phyloP scores from a whole-genome alignment of 148 eudicot species.

The Polygonum maritimum region DNA sequence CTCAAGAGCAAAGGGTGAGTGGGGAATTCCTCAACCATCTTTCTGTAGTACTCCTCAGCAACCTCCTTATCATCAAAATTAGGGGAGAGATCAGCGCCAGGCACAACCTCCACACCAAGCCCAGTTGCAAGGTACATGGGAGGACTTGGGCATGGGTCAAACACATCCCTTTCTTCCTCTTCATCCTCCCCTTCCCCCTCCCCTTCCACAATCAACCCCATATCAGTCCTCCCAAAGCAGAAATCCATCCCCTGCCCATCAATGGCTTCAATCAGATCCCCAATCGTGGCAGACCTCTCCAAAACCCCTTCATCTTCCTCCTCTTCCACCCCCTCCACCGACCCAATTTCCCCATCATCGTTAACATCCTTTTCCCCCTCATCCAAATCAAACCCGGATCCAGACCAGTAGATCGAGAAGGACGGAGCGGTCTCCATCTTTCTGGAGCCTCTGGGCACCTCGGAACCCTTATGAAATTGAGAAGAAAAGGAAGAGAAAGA shows the following conservation, averaged over 20 bases:
- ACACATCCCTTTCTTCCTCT: not conserved
- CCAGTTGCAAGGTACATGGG: conserved; percentile 13
- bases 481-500: not conserved
- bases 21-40: conserved; percentile 43
- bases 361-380: not conserved
- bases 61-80: conserved; percentile 8
- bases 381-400: conserved; percentile 3
- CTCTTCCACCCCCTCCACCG: not conserved
- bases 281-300: conserved; percentile 5
- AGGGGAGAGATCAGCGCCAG: not conserved
- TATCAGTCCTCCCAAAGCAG: conserved; percentile 6
- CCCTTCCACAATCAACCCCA: conserved; percentile 8
- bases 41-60: conserved; percentile 36
- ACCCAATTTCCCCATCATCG: not conserved
- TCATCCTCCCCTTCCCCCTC: not conserved
- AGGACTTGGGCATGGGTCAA: conserved; percentile 8
- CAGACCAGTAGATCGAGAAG: not conserved
- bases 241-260: not conserved
- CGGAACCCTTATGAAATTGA: not conserved
- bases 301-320: conserved; percentile 1
- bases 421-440: not conserved
- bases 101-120: not conserved
- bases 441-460: not conserved
- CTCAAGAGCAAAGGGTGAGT: conserved; percentile 37
- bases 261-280: conserved; percentile 1